These are phyloP conservation scores for Marasmius fiardii DNA, from an alignment of 1,284 basidiomycete genomes.

Conservation along the genomic window DNA sequence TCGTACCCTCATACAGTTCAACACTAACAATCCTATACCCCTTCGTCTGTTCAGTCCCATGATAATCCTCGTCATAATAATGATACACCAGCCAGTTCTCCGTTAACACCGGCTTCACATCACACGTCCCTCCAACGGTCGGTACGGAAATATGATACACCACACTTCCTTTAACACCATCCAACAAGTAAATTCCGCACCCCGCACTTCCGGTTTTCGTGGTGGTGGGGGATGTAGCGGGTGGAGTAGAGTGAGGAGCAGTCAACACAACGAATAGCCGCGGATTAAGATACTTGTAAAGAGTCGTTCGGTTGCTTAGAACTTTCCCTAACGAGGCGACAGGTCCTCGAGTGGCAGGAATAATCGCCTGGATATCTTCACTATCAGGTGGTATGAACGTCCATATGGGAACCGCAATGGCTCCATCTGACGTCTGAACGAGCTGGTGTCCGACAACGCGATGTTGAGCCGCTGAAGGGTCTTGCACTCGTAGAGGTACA, in stretches of 20 bases:
- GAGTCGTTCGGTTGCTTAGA: conserved; percentile 80
- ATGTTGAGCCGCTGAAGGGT: conserved; percentile 35
- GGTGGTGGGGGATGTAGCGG: conserved; percentile 2
- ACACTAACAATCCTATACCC: conserved; percentile 75
- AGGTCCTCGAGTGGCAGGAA: conserved; percentile 46
- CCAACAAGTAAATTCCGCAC: conserved; percentile 76
- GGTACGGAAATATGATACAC: conserved; percentile 65
- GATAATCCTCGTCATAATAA: conserved; percentile 64
- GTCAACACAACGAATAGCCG: conserved; percentile 72
- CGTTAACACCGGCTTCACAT: conserved; percentile 66
- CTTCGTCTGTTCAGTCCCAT: conserved; percentile 50
- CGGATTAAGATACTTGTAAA: conserved; percentile 95
- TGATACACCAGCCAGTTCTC: conserved; percentile 96
- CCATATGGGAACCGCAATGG: conserved; percentile 64
- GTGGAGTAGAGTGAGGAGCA: conserved; percentile 26
- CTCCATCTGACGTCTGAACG: conserved; percentile 28
- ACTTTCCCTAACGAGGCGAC: conserved; percentile 84
- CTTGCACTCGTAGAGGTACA: conserved; percentile 35
- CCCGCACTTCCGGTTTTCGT: conserved; percentile 17
- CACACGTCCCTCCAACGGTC: conserved; percentile 41
- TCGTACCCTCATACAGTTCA: conserved; percentile 81
- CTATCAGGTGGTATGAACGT: conserved; percentile 50
- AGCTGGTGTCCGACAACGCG: conserved; percentile 59
- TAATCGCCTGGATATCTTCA: conserved; percentile 50
- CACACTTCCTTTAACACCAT: conserved; percentile 74